Base-by-base conservation (phyloP, 805 yeast genomes). In the Kodamaea sagamina region DNA sequence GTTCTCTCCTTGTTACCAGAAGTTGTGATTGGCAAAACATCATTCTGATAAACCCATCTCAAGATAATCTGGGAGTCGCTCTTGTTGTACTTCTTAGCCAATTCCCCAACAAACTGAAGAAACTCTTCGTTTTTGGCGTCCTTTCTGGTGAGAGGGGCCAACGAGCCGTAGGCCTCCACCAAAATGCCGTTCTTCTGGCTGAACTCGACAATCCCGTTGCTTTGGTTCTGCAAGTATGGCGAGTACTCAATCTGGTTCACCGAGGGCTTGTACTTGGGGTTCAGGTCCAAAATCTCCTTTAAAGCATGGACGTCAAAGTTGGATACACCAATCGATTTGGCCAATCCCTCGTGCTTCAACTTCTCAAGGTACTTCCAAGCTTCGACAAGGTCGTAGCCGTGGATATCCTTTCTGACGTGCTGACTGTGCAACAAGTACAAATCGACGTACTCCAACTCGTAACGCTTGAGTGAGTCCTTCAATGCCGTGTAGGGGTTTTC, bases 171-270 rank as follows among this genome's bases (percentile, higher is more conserved):
- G 1, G 87, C 88, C 55, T 79, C 85, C n/a, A 84, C 48, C 25
- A 70, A 54, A 47, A 84, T 82, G 25, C 61, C 64, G 40, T 84
- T 52, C 34, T 72, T 54, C 51, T 75, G 58, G 11, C 93, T 84
- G 69, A 86, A 86, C 12, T 82, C 95, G 41, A 85, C 84, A 50
- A 86, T 76, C 50, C 80, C 81, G 46, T 86, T 75, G 25, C 76
- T 74, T 46, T 76, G 76, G 71, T 86, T 95, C 48, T 86, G 86
- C 60, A 89, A 74, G 73, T 88, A 87, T 48, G 96, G 96, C 63
- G 89, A 96, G 63, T 87, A 93, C 72, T 88, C 96, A 52, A 89
- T 84, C 68, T 88, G 96, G 55, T 88, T 75, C 43, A 84, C 86
- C 36, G 82, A 85, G 34, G 96, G 96, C 49, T 73, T 78, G 61